Percentiles rank a stretch among this genome's conserved stretches.
Evolutionary conservation across 2,329 filamentous ascomycete genomes (phyloP).

Genomic region (Apiospora aurea): DNA sequence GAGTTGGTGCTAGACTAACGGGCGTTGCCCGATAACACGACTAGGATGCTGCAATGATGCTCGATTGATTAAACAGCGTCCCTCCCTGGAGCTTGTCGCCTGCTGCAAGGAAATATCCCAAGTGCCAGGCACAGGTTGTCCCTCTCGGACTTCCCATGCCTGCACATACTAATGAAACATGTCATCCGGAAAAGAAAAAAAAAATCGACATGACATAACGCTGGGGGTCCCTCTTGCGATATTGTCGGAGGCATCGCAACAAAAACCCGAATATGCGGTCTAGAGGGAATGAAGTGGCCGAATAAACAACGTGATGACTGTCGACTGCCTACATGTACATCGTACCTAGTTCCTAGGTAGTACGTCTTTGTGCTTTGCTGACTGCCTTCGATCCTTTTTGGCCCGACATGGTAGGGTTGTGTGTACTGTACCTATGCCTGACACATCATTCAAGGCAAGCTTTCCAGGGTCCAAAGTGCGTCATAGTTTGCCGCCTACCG

Average conservation of each 20-base stretch:
- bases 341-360: neutral
- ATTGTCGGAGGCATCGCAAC: neutral
- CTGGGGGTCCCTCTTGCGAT: neutral
- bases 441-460: slow-evolving; percentile 17
- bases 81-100: neutral
- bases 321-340: neutral
- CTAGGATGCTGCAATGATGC: neutral
- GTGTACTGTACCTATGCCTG: neutral
- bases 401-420: slow-evolving; percentile 4
- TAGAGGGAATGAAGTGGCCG: neutral
- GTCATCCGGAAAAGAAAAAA: neutral
- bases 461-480: slow-evolving; percentile 21
- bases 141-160: neutral
- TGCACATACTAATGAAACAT: neutral
- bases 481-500: slow-evolving; percentile 24
- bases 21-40: neutral
- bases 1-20: neutral
- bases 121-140: neutral
- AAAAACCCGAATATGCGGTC: neutral
- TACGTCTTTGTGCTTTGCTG: neutral
- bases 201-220: neutral
- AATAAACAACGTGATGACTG: neutral
- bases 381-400: slow-evolving; percentile 4
- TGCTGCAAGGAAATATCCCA: neutral
- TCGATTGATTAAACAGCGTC: neutral